Base-by-base conservation (phyloP, 2,329 filamentous ascomycete species). In the Pseudogymnoascus sp. region DNA sequence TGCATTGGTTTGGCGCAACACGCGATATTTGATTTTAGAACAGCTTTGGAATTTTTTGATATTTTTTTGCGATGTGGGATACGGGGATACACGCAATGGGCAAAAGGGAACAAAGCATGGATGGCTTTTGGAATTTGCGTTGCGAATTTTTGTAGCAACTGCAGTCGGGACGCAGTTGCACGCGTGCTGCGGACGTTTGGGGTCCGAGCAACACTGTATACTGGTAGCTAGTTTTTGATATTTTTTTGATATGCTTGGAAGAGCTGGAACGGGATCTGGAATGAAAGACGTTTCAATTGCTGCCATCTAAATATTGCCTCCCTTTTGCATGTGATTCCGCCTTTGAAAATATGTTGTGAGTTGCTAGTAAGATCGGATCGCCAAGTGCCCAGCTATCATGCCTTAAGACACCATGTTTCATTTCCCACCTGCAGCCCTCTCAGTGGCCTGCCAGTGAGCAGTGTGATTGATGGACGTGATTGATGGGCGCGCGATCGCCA, bases 1-100 rank as follows among this genome's bases (percentile, higher is more conserved):
- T 35, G 40, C 61, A 62, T 59, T 38, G 38, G 42, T 42, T 35
- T 14, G 61, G 42, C 61, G 61, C 24, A 26, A 26, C 19, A 61
- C 24, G 60, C n/a, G n/a, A 21, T 61, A 29, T 42, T 31, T 31
- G 60, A 31, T 44, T 31, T 61, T 61, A 42, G 37, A 50, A 31
- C 38, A 61, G 6, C 26, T 29, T 35, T 21, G 21, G 11, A 21
- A 35, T 59, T 37, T 31, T 59, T 59, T 59, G 53, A 59, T 59
- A 59, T 59, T 59, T 29, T 50, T 16, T 50, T 37, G 40, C 40
- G 40, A 44, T 21, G 13, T 44, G 40, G 40, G 40, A 44, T 19
- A 19, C 42, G 53, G 33, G 56, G n/a, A 35, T 21, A 59, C 10
- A 59, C 35, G 56, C 56, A 26, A 59, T 13, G 16, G 35, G 35